Conservation (phyloP, 495 filamentous ascomycete species). For the Rostrohypoxylon terebratum region DNA sequence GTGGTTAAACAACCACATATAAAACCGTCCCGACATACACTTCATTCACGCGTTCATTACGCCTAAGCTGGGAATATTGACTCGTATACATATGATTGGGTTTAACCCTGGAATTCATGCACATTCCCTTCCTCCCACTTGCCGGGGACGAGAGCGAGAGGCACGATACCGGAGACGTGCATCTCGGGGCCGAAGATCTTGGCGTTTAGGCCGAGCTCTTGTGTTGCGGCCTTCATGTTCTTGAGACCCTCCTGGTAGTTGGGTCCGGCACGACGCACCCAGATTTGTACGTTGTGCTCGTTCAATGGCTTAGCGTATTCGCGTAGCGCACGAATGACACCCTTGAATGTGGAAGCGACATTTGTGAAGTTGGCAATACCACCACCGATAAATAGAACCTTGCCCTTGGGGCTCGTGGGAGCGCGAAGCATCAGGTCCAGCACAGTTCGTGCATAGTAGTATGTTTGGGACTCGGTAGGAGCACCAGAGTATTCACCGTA, state of each 20-base stretch:
- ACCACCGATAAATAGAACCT: constrained; percentile 98
- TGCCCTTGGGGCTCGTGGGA: constrained; percentile 86
- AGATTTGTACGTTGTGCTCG: constrained; percentile 99
- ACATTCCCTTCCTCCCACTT: constrained; percentile 63
- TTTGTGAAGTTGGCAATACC: constrained; percentile 99
- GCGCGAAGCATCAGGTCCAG: constrained; percentile 98
- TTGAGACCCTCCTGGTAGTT: constrained; percentile 99
- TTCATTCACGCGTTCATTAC: constrained; percentile 35
- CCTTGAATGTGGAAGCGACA: constrained; percentile 98
- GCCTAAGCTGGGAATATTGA: constrained; percentile 29
- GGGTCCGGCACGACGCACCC: constrained; percentile 98
- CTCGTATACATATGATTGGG: constrained; percentile 19
- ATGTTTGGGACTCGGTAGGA: constrained; percentile 97
- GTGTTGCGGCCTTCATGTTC: constrained; percentile 97
- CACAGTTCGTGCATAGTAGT: constrained; percentile 96
- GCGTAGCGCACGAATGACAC: constrained; percentile 96
- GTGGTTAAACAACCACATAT: constrained; percentile 17
- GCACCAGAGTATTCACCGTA: constrained; percentile 99
- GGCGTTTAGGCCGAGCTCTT: constrained; percentile 92
- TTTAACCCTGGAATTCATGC: constrained; percentile 66
- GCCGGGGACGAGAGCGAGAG: constrained; percentile 69
- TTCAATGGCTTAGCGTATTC: constrained; percentile 86
- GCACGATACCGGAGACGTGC: constrained; percentile 76
- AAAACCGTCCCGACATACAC: constrained; percentile 31
- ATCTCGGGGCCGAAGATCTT: constrained; percentile 99